Evolutionary conservation across 2,329 filamentous ascomycete genomes (phyloP), one percentile per base, ranked within the genome.

Genomic region (Xylariaceae sp.): DNA sequence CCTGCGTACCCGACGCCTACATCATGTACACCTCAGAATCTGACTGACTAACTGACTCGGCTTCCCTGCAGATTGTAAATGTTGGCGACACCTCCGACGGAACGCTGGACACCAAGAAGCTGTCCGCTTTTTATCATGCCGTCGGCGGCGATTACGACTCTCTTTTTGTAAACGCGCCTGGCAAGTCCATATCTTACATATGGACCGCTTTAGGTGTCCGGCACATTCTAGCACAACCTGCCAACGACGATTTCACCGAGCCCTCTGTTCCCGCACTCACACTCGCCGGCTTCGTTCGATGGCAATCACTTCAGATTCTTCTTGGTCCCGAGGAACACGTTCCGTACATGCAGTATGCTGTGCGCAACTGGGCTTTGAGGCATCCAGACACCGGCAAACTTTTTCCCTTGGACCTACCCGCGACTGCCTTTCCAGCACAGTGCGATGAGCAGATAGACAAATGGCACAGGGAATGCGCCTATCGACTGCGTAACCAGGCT

Each of bases 171-270:
- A 75, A 83, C 3, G 87, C 85, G 26, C 82, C 85, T 16, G 69
- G 83, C 45, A 70, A 80, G 29, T 83, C 85, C 33, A 82, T 98
- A 48, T 93, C 90, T 19, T 94, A 89, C 67, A 93, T 96, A 50
- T 97, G 94, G 74, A 86, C 89, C 57, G 87, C 87, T 7, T 79
- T 95, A 38, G 93, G 91, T 53, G 96, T 91, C 62, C 86, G 89
- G 55, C 91, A 97, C 66, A 83, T 81, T 37, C 74, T 97, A 19
- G 44, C 47, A 15, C 87, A 94, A 52, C 88, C 88, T 1, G 79
- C 79, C 36, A 77, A 80, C 30, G 76, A 83, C 54, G 79, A 87
- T 48, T 96, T 87, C 61, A 77, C 76, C 3, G 72, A 82, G 1
- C 93, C 91, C 0, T 81, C 78, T 0, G 77, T 96, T 32, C 93